phyloP scores from a whole-genome alignment of 257 asterid genomes.

The Nicotiana tomentosiformis region DNA sequence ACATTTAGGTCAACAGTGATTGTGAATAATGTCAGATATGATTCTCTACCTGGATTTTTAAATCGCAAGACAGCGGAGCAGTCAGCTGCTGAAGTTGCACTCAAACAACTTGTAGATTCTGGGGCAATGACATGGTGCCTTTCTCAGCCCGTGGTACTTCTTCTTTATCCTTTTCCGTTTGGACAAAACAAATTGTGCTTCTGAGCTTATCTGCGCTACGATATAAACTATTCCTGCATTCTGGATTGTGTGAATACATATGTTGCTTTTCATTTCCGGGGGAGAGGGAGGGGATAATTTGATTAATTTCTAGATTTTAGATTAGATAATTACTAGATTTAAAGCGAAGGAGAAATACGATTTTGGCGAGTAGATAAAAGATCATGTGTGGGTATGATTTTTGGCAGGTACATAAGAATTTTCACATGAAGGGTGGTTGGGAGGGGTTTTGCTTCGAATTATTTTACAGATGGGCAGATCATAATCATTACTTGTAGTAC shows the following conservation, averaged over 20 bases:
- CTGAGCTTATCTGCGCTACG: background rate
- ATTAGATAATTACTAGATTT: background rate
- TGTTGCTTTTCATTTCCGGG: background rate
- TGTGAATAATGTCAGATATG: constrained; percentile 54
- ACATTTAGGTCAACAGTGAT: constrained; percentile 73
- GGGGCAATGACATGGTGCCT: constrained; percentile 31
- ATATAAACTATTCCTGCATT: background rate
- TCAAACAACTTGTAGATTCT: constrained; percentile 45
- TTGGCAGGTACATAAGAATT: background rate
- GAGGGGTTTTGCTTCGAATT: background rate
- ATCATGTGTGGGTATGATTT: background rate
- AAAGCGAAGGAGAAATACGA: background rate
- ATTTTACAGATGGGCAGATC: background rate
- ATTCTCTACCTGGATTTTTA: constrained; percentile 87
- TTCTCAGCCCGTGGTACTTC: constrained; percentile 75
- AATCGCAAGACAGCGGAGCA: constrained; percentile 97
- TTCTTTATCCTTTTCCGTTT: background rate
- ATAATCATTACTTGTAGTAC: background rate
- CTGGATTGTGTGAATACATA: background rate
- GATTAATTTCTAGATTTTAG: background rate
- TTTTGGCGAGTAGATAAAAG: background rate
- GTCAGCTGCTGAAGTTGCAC: constrained; percentile 99
- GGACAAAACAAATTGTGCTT: background rate
- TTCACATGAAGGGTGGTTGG: background rate
- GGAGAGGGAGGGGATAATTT: background rate